A percentile compares a stretch with the other conserved stretches of the same genome.
Conservation (phyloP, 2,329 filamentous ascomycete genomes). For the Penicillium sp. region DNA sequence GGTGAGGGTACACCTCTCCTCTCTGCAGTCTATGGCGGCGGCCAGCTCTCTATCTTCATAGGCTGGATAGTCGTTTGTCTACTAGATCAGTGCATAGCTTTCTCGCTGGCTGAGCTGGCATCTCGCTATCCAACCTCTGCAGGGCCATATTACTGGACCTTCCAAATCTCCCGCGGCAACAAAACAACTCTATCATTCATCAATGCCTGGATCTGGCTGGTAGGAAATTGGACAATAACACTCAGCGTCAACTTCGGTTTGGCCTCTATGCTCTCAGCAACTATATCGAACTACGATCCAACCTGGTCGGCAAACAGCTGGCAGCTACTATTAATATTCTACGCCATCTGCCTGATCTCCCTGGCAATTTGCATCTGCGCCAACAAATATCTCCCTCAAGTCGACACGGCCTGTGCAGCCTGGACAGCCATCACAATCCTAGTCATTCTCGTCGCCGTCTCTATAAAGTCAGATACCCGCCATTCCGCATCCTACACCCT, state of each 20-base stretch:
- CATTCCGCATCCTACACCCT: conserved; percentile 56
- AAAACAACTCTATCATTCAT: conserved; percentile 54
- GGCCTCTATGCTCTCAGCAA: conserved; percentile 56
- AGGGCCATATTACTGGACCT: conserved; percentile 58
- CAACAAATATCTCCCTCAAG: conserved; percentile 66
- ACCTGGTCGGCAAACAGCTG: conserved; percentile 58
- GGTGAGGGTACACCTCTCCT: conserved; percentile 47
- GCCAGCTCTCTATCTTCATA: conserved; percentile 58
- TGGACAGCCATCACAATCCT: conserved; percentile 61
- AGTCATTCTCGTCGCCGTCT: conserved; percentile 59
- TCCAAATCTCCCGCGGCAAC: conserved; percentile 47
- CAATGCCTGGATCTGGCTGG: conserved; percentile 56
- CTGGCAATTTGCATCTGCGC: conserved; percentile 67
- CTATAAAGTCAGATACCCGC: conserved; percentile 57
- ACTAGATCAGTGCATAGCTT: conserved; percentile 55
- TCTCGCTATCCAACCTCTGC: conserved; percentile 56
- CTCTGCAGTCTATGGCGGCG: conserved; percentile 48
- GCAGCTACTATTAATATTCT: conserved; percentile 72
- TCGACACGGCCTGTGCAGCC: conserved; percentile 60
- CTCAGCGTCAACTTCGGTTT: conserved; percentile 59
- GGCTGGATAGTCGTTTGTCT: conserved; percentile 59
- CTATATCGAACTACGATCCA: conserved; percentile 57
- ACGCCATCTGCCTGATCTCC: conserved; percentile 66
- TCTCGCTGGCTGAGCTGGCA: conserved; percentile 55
- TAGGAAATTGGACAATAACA: conserved; percentile 57